Evolutionary conservation across 129 eudicot genomes (phyloP), one percentile per base, ranked within the genome.

Genomic region (Glebionis coronaria): DNA sequence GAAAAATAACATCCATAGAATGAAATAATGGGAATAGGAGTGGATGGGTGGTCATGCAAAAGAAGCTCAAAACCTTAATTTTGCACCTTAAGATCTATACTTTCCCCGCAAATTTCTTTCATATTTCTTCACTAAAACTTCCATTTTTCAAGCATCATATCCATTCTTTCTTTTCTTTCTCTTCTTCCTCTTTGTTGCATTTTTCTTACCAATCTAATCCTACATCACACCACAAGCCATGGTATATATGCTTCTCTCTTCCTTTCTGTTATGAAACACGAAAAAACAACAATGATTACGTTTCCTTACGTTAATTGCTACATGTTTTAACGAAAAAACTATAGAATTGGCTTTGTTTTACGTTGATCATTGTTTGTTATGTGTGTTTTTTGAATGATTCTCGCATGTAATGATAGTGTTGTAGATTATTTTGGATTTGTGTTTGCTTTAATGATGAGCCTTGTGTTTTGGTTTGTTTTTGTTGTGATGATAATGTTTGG

Each of bases 31-130:
- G 38, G 79, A 67, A 75, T 67, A 67, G 74, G 61, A 75, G 74
- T 67, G 79, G 75, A 69, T 76, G 80, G 70, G 75, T 69, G 80
- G 80, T 76, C 21, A 68, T 63, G 65, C 80, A 68, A 61, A 68
- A 68, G 74, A 75, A 70, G 57, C 80, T 75, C 54, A 56, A 73
- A 16, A 42, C 79, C 80, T 75, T 69, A 56, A 40, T 69, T 55
- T 56, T 1, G 44, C 65, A 44, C 74, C 65, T 66, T 76, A 68
- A 76, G 63, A 68, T 69, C 65, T 62, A 74, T 75, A 20, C 55
- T 58, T 75, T 75, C 74, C 63, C 80, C 69, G 74, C 75, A 68
- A 76, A 61, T 68, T 76, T 76, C 80, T 75, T 68, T 40, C 68
- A 68, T 57, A 13, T 0, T 4, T 61, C 49, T 68, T 76, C 20